Evolutionary conservation across 371 early-diverging fungal species (phyloP).

Genomic region (Actinomortierella ambigua): DNA sequence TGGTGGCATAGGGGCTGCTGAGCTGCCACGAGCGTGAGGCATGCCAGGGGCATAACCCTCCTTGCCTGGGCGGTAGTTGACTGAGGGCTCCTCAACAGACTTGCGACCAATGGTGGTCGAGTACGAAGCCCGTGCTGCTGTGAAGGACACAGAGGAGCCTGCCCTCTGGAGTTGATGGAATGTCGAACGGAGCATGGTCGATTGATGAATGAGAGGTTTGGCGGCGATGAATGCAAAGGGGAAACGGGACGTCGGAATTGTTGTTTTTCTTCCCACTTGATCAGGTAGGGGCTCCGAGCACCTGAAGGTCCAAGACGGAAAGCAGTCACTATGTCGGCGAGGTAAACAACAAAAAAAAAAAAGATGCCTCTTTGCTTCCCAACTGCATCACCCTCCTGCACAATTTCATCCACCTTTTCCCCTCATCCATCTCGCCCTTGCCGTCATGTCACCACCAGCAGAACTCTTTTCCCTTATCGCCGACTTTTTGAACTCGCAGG

Average conservation of each 20-base stretch:
- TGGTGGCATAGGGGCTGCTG: slow-evolving; percentile 30
- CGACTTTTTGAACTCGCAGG: slow-evolving; percentile 39
- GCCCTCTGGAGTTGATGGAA: too few species aligned
- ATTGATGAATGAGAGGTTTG: too few species aligned
- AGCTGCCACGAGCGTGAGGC: slow-evolving; percentile 42
- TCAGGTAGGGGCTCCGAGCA: background rate
- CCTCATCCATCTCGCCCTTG: background rate
- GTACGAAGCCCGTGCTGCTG: too few species aligned
- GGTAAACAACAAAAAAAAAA: background rate
- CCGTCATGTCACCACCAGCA: slow-evolving; percentile 36
- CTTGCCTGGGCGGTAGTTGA: slow-evolving; percentile 43
- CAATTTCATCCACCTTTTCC: background rate
- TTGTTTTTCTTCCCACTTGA: slow-evolving; percentile 3
- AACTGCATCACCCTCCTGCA: slow-evolving; percentile 1
- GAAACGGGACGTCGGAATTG: too few species aligned
- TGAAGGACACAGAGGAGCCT: too few species aligned
- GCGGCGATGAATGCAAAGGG: too few species aligned
- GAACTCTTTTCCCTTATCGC: slow-evolving; percentile 43
- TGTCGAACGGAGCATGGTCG: slow-evolving; percentile 29
- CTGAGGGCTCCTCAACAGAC: slow-evolving; percentile 38
- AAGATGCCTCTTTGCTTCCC: background rate
- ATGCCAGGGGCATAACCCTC: slow-evolving; percentile 46
- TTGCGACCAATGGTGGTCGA: slow-evolving; percentile 3
- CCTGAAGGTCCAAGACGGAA: background rate
- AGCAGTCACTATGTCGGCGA: too few species aligned